Evolutionary conservation across 129 eudicot species (phyloP), one percentile per base, ranked within the genome.

Genomic region (Tagetes patula): DNA sequence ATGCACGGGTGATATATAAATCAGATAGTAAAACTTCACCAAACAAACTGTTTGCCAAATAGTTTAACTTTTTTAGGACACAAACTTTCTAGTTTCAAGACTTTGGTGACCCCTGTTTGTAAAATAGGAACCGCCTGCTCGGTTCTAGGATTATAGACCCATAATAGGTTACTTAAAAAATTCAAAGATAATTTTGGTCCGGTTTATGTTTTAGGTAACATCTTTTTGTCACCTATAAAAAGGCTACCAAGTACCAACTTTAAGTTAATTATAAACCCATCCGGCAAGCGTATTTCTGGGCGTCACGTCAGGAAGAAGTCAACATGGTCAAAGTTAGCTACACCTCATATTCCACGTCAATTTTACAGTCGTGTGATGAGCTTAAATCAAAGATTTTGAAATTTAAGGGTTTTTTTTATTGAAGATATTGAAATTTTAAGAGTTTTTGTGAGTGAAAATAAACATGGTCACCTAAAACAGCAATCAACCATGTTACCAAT

Each of bases 241-340:
- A 60, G n/a, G 65, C 11, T 9, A 9, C 41, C 63, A 12, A 60
- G 60, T 50, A 13, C 4, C 31, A n/a, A 50, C 58, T 54, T 54
- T 20, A 54, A 54, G 60, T 33, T 54, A 20, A 54, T 27, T 20
- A 54, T 20, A 54, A 54, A 54, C 11, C 9, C 34, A 54, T 8
- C 10, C 60, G 27, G 34, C 60, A 54, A 10, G 60, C 6, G 10
- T 54, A 14, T 54, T 54, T 50, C 34, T 2, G 9, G 60, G 34
- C 8, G 10, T 27, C 43, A 60, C 43, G 3, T 39, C 47, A 64
- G 69, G n/a, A n/a, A 37, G 38, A 64, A 64, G 69, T 63, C 46
- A 34, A 36, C 45, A 39, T 4, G 1, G 43, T 33, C 66, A 60
- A 60, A 60, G 41, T 60, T 60, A 34, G 20, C 43, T 4, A 60